phyloP scores from a whole-genome alignment of 2,329 filamentous ascomycete species.

The Geosmithia flava region DNA sequence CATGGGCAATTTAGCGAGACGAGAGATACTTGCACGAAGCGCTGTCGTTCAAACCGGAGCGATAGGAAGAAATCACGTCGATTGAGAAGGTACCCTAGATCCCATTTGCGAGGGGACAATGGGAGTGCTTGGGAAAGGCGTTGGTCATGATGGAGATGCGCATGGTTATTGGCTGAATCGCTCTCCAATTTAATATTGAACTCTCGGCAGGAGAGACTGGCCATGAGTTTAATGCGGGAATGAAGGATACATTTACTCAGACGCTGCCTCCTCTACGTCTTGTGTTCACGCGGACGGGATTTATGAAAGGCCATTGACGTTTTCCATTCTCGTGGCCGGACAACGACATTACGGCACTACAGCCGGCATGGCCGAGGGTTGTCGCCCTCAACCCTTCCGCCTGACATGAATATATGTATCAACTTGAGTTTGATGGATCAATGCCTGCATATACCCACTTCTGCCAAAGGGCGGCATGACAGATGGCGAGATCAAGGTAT shows the following conservation, averaged over 20 bases:
- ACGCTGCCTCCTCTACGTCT: constrained; percentile 1
- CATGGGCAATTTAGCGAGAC: constrained; percentile 9
- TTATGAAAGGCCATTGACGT: no score
- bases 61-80: constrained; percentile 1
- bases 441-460: no score
- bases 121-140: constrained; percentile 1
- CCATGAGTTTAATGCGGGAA: background rate
- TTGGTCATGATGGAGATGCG: constrained; percentile 4
- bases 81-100: constrained; percentile 2
- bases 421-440: no score
- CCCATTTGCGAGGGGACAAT: constrained; percentile 2
- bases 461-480: no score
- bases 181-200: constrained; percentile 1
- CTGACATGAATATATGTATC: no score
- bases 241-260: constrained; percentile 2
- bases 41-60: constrained; percentile 1
- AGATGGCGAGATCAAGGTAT: no score
- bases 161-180: constrained; percentile 1
- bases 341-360: no score
- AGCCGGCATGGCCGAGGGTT: no score
- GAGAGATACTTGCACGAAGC: constrained; percentile 2
- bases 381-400: no score
- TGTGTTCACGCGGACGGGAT: no score
- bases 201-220: background rate
- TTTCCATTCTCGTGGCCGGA: no score